Evolutionary conservation across 2,329 filamentous ascomycete species (phyloP).

Genomic region (Botrytis medusae): DNA sequence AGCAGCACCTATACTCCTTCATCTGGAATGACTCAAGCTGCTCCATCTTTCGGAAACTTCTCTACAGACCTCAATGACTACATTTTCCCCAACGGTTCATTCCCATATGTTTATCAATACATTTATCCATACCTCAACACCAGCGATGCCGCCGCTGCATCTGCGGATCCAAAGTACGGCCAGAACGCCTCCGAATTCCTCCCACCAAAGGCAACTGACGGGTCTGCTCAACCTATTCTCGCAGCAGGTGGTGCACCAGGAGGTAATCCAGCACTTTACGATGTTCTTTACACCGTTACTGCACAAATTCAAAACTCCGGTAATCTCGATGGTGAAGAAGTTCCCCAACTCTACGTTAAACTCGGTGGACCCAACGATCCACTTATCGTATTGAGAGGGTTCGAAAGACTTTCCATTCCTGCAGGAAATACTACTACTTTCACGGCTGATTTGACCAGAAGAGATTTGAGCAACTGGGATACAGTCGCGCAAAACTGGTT

Average conservation of each 20-base stretch:
- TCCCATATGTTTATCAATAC: slow-evolving; percentile 49
- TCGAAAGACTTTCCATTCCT: slow-evolving; percentile 72
- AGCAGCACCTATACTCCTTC: slow-evolving; percentile 47
- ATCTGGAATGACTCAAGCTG: slow-evolving; percentile 59
- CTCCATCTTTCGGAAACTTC: slow-evolving; percentile 62
- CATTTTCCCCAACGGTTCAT: slow-evolving; percentile 60
- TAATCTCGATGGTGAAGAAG: slow-evolving; percentile 52
- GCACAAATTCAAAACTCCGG: slow-evolving; percentile 58
- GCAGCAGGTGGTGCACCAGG: slow-evolving; percentile 54
- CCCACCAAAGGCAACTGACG: slow-evolving; percentile 46
- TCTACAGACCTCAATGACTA: slow-evolving; percentile 65
- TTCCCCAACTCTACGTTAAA: slow-evolving; percentile 68
- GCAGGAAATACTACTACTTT: slow-evolving; percentile 69
- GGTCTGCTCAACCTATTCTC: slow-evolving; percentile 46
- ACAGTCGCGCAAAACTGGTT: slow-evolving; percentile 80
- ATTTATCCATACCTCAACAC: slow-evolving; percentile 59
- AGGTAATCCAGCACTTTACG: slow-evolving; percentile 55
- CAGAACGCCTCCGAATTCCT: slow-evolving; percentile 40
- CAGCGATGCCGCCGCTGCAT: slow-evolving; percentile 51
- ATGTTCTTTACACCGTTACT: slow-evolving; percentile 54
- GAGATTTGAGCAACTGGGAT: slow-evolving; percentile 90
- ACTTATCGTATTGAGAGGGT: slow-evolving; percentile 68
- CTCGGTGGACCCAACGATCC: slow-evolving; percentile 78
- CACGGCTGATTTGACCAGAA: slow-evolving; percentile 66
- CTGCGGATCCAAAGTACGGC: slow-evolving; percentile 41